These are phyloP conservation scores for Symmetrospora coprosmae DNA, from an alignment of 768 basidiomycete species.

Conservation along the genomic window DNA sequence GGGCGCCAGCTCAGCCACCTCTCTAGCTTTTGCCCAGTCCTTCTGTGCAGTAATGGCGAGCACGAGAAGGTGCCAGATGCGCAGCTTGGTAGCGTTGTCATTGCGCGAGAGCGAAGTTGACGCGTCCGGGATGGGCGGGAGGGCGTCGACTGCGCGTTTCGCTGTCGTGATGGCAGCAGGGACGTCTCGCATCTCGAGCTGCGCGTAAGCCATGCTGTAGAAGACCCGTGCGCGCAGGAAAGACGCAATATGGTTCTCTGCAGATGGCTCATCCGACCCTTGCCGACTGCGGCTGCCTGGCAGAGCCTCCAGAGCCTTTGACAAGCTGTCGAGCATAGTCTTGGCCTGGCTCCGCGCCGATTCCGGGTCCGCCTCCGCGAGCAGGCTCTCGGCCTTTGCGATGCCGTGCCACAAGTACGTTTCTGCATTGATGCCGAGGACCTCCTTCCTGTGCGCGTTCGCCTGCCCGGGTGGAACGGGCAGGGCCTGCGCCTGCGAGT, in stretches of 20 bases:
- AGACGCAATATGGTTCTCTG: neutral
- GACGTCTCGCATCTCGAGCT: slow-evolving; percentile 15
- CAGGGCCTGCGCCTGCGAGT: neutral
- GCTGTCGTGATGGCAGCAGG: neutral
- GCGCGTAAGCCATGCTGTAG: slow-evolving; percentile 9
- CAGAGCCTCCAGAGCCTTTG: neutral
- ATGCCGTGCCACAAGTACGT: slow-evolving; percentile 2
- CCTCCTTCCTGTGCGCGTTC: neutral
- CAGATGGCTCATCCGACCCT: neutral
- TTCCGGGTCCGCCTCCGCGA: slow-evolving; percentile 17
- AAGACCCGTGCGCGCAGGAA: neutral
- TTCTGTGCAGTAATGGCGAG: slow-evolving; percentile 11
- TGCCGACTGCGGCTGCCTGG: neutral
- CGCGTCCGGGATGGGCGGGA: neutral
- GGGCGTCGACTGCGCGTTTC: slow-evolving; percentile 3
- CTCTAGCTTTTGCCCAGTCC: neutral
- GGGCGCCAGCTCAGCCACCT: slow-evolving; percentile 2
- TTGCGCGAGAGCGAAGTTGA: neutral
- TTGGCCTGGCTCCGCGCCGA: neutral
- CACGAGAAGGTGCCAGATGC: slow-evolving; percentile 16
- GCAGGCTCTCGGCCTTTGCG: neutral
- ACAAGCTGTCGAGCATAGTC: neutral
- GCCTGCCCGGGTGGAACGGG: too few species aligned
- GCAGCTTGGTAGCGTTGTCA: slow-evolving; percentile 8
- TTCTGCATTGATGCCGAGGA: neutral